Conservation (phyloP, 1,284 basidiomycete genomes). For the Austroboletus olivaceoglutinosus region DNA sequence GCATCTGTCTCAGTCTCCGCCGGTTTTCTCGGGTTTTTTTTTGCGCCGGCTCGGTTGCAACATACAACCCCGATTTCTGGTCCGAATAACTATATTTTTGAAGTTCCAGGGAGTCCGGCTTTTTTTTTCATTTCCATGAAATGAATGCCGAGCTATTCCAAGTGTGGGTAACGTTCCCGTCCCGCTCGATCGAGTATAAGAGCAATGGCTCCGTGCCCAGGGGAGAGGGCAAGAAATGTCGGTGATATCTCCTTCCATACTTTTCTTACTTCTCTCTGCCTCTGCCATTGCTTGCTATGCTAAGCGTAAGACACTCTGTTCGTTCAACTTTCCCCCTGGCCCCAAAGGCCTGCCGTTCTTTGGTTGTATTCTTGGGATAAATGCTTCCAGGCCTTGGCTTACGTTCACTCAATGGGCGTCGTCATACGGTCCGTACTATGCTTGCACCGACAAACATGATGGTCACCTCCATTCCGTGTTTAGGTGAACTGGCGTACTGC, state of each 20-base stretch:
- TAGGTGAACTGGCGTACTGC: conserved; percentile 29
- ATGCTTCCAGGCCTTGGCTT: conserved; percentile 28
- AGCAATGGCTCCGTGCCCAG: not conserved
- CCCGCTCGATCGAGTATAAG: conserved; percentile 17
- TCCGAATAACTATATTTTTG: too few relatives aligned
- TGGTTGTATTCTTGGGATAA: conserved; percentile 27
- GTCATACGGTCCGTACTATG: conserved; percentile 24
- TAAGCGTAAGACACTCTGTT: conserved; percentile 9
- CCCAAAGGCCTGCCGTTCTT: conserved; percentile 32
- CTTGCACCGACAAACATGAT: not conserved
- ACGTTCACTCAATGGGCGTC: conserved; percentile 31
- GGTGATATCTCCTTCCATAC: conserved; percentile 4
- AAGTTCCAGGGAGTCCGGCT: not conserved
- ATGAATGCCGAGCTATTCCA: conserved; percentile 8
- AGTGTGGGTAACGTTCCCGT: conserved; percentile 3
- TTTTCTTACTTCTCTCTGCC: conserved; percentile 8
- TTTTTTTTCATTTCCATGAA: conserved; percentile 10
- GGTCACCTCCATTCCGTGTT: conserved; percentile 4
- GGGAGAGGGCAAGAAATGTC: conserved; percentile 5
- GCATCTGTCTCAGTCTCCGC: not conserved
- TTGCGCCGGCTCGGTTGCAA: not conserved
- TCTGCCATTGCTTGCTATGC: conserved; percentile 5
- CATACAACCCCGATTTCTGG: not conserved
- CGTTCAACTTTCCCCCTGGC: conserved; percentile 25
- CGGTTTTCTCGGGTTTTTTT: not conserved